Base-by-base conservation (phyloP, 2,329 filamentous ascomycete genomes). In the Ceratocystis smalleyi region DNA sequence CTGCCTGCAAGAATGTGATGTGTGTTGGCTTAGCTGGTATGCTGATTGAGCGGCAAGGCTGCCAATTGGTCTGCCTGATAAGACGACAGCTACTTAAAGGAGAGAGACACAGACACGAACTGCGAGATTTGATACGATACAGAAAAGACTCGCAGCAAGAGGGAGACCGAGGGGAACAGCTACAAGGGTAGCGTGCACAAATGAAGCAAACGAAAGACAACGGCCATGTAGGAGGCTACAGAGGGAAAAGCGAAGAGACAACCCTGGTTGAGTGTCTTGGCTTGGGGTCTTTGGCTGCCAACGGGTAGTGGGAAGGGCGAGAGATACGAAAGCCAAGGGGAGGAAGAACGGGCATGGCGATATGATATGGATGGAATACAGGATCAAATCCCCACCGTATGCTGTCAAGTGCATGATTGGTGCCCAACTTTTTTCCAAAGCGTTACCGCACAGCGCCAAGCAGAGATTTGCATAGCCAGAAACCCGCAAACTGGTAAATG, bases 381-480 rank as follows among this genome's bases (percentile, higher is more conserved):
- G 32, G 17, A 35, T 27, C 10, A 32, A 30, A 55, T 30, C 51
- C 19, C 51, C n/a, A 49, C 19, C 19, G 47, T 49, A 30, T 55
- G 51, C 47, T 49, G 51, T 32, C 51, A 32, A 27, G n/a, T 55
- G 51, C 51, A 55, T 55, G 51, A 55, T 55, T 55, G 51, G 51
- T 55, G 51, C 51, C 51, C 51, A 55, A 55, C 22, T 55, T 32
- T 32, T 27, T 55, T 22, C 51, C 22, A 55, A 55, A 55, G 51
- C 27, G 27, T 22, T 27, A 22, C n/a, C 22, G 27, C 51, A 55
- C 51, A 15, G 51, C 51, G 17, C 51, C 35, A 40, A 10, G 51
- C 24, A 30, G 6, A 27, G 10, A 55, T 32, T 55, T 55, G 24
- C 51, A 55, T 55, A 2, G 27, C 51, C 51, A 55, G 35, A 40